Conservation (phyloP, 768 basidiomycete genomes). For the Rhizopogon salebrosus region DNA sequence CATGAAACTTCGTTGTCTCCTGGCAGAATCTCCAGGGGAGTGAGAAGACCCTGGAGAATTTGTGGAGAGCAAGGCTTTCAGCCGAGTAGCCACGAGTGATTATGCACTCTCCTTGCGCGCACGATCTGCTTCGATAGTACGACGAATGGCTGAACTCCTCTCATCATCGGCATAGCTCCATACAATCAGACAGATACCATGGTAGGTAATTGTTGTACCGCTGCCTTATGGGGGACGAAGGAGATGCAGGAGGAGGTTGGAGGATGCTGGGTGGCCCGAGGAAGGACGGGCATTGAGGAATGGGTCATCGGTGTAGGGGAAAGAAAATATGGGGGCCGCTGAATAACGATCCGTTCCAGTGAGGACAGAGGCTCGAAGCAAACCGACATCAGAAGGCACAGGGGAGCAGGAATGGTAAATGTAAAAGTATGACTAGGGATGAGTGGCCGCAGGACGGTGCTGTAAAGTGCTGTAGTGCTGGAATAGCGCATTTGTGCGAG, state of each 20-base stretch:
- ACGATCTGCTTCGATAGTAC: slow-evolving; percentile 74
- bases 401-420: slow-evolving; percentile 78
- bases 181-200: slow-evolving; percentile 90
- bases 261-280: slow-evolving; percentile 73
- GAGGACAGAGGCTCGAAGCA: slow-evolving; percentile 72
- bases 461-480: too few species aligned
- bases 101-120: slow-evolving; percentile 78
- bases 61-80: slow-evolving; percentile 61
- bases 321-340: slow-evolving; percentile 61
- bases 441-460: too few species aligned
- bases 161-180: slow-evolving; percentile 95
- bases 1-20: slow-evolving; percentile 56
- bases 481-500: too few species aligned
- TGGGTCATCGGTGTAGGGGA: slow-evolving; percentile 72
- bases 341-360: slow-evolving; percentile 58
- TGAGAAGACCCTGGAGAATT: slow-evolving; percentile 37
- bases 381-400: slow-evolving; percentile 51
- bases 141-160: slow-evolving; percentile 77
- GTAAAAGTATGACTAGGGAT: slow-evolving; percentile 90
- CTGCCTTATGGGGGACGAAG: slow-evolving; percentile 32
- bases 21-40: slow-evolving; percentile 43
- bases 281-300: slow-evolving; percentile 63
- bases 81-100: slow-evolving; percentile 60
- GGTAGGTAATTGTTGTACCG: slow-evolving; percentile 55
- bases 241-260: slow-evolving; percentile 25